These are phyloP conservation scores for Umbelopsis vinacea DNA, from an alignment of 192 early-diverging fungal species.

Conservation along the genomic window DNA sequence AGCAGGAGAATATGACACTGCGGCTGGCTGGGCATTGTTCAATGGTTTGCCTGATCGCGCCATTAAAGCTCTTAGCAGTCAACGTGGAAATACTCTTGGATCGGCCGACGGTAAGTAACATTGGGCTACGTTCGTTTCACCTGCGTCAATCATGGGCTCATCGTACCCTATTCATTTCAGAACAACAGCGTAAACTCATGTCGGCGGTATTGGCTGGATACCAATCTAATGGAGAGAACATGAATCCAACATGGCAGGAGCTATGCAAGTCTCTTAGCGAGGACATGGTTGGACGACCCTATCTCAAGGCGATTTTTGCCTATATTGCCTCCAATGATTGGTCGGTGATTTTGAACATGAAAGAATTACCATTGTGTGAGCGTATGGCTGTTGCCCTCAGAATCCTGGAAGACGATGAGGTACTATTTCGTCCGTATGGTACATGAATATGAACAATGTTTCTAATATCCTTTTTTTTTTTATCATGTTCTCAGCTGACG, in stretches of 20 bases:
- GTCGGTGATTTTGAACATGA: conserved; percentile 73
- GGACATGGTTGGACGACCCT: conserved; percentile 67
- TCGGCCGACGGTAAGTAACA: conserved; percentile 34
- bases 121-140: conserved; percentile 23
- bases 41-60: conserved; percentile 77
- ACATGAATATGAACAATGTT: neutral
- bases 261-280: conserved; percentile 64
- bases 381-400: conserved; percentile 84
- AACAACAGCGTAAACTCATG: conserved; percentile 83
- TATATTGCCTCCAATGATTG: conserved; percentile 86
- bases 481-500: conserved; percentile 46
- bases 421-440: conserved; percentile 24
- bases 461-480: neutral
- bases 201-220: conserved; percentile 72
- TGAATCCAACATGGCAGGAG: conserved; percentile 55
- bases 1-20: conserved; percentile 74
- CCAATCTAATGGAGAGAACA: conserved; percentile 39
- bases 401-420: conserved; percentile 81
- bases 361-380: conserved; percentile 75
- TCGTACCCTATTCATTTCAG: conserved; percentile 41
- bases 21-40: conserved; percentile 89
- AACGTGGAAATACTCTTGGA: conserved; percentile 38
- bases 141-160: neutral
- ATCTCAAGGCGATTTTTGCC: conserved; percentile 87
- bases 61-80: conserved; percentile 64